Conservation (phyloP, 139 green algal genomes). For the Raphidocelis subcapitata region DNA sequence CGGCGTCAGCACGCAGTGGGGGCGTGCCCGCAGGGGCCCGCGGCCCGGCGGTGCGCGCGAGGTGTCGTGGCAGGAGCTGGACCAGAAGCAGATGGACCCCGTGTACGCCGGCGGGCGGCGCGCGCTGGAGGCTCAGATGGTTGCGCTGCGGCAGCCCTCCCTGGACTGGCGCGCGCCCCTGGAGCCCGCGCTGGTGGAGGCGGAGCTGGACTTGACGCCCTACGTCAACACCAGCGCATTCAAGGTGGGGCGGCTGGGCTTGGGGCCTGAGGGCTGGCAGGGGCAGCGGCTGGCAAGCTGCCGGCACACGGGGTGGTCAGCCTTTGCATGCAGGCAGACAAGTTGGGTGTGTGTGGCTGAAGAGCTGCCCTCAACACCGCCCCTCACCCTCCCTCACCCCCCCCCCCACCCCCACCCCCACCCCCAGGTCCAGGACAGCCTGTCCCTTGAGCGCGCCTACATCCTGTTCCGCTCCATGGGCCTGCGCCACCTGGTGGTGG, state of each 20-base stretch:
- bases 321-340: background rate
- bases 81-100: conserved; percentile 54
- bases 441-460: conserved; percentile 81
- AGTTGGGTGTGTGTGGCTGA: no score
- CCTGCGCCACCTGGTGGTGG: conserved; percentile 75
- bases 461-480: conserved; percentile 83
- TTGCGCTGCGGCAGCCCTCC: conserved; percentile 28
- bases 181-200: conserved; percentile 9
- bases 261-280: no score
- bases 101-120: conserved; percentile 21
- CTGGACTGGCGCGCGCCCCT: conserved; percentile 14
- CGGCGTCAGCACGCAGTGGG: background rate
- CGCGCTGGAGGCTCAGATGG: conserved; percentile 36
- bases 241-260: conserved; percentile 36
- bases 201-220: conserved; percentile 66
- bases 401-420: no score
- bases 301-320: no score
- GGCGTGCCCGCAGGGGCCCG: background rate
- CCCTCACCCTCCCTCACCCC: background rate
- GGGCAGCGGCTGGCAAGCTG: background rate
- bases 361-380: background rate
- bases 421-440: conserved; percentile 62
- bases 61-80: conserved; percentile 51
- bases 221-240: conserved; percentile 79
- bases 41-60: background rate